phyloP scores from a whole-genome alignment of 208 protist species.

The Acanthamoeba lenticulata region DNA sequence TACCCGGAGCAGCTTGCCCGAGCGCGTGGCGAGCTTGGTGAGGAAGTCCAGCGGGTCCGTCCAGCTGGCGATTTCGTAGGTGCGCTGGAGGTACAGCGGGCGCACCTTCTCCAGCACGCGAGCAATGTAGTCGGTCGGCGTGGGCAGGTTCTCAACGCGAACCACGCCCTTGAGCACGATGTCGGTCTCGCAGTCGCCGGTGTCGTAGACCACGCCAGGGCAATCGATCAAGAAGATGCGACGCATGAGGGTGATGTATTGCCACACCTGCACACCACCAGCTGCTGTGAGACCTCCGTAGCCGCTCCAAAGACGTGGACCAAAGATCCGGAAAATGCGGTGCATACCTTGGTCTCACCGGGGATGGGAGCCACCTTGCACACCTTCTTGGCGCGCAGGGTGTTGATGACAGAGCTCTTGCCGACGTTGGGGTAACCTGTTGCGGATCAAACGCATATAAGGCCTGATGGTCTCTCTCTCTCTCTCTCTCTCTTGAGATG shows the following conservation, averaged over 20 bases:
- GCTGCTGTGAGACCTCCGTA: not conserved
- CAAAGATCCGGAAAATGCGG: not conserved
- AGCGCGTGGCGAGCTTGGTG: conserved; percentile 93
- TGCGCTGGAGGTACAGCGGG: conserved; percentile 94
- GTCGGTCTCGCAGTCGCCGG: conserved; percentile 95
- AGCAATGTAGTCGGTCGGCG: conserved; percentile 95
- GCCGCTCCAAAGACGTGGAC: not conserved
- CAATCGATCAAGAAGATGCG: conserved; percentile 99
- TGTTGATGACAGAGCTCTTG: conserved; percentile 99
- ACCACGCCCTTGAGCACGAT: conserved; percentile 98
- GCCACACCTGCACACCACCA: conserved; percentile 93
- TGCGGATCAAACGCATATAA: not conserved
- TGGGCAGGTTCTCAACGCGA: conserved; percentile 87
- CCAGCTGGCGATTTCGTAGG: conserved; percentile 96
- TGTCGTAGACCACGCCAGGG: conserved; percentile 97
- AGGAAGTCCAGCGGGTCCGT: conserved; percentile 96
- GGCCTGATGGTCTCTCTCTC: too few relatives aligned
- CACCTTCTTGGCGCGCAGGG: conserved; percentile 96
- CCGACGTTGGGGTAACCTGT: conserved; percentile 95
- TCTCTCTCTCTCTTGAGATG: too few relatives aligned
- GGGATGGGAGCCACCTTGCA: conserved; percentile 99
- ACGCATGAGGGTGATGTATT: conserved; percentile 99
- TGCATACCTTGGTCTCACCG: conserved; percentile 98
- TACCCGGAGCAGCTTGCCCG: conserved; percentile 94
- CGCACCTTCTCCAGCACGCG: conserved; percentile 96